Evolutionary conservation across 305 asterid genomes (phyloP).

Genomic region (Fraxinus albicans): DNA sequence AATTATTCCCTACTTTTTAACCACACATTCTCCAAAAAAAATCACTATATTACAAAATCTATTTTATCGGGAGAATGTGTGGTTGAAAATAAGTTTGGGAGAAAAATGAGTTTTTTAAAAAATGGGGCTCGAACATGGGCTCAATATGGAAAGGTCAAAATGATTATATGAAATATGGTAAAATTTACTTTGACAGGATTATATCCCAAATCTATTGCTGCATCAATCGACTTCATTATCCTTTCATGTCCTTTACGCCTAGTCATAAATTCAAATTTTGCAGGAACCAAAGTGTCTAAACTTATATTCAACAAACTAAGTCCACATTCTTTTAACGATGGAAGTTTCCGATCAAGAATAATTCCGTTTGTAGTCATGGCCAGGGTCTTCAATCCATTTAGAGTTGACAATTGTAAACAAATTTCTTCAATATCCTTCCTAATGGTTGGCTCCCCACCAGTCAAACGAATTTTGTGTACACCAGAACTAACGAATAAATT

Average conservation of each 20-base stretch:
- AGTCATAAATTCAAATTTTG: conserved; percentile 90
- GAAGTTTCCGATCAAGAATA: conserved; percentile 68
- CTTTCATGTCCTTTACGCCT: conserved; percentile 94
- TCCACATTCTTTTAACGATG: conserved; percentile 71
- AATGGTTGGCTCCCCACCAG: conserved; percentile 96
- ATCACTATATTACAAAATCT: not conserved
- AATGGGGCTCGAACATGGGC: not conserved
- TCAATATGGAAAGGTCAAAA: conserved; percentile 1
- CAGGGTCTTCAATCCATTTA: conserved; percentile 72
- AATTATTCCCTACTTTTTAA: no score
- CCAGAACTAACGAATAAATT: conserved; percentile 80
- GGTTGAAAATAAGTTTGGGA: not conserved
- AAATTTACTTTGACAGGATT: conserved; percentile 82
- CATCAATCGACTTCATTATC: conserved; percentile 74
- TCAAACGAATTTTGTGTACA: conserved; percentile 81
- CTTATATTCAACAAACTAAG: conserved; percentile 80
- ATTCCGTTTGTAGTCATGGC: conserved; percentile 96
- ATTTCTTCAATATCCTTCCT: conserved; percentile 87
- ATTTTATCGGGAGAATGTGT: no score
- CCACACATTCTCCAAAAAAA: no score
- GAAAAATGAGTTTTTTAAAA: no score
- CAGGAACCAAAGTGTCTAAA: conserved; percentile 89
- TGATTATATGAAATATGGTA: not conserved
- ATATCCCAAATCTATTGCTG: conserved; percentile 78
- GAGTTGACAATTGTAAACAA: conserved; percentile 62